Evolutionary conservation across 768 basidiomycete species (phyloP).

Genomic region (Boletales sp.): DNA sequence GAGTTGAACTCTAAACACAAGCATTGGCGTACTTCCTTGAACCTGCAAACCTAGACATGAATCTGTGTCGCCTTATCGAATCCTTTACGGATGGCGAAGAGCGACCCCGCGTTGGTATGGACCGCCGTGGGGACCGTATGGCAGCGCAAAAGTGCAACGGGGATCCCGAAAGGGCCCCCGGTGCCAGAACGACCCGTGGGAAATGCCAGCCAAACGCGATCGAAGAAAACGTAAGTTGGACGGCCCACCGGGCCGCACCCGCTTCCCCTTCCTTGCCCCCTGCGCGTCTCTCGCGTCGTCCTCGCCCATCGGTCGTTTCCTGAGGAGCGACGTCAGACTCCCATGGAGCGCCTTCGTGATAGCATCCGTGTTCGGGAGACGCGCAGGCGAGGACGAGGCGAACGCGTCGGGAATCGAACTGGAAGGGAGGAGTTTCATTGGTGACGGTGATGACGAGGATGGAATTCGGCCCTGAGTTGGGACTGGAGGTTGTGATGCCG

Average conservation of each 20-base stretch:
- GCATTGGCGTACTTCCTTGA: no score
- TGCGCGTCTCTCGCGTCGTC: slow-evolving; percentile 24
- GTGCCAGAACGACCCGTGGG: no score
- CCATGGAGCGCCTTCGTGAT: slow-evolving; percentile 62
- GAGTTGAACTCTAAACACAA: no score
- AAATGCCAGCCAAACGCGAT: no score
- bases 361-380: slow-evolving; percentile 41
- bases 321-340: slow-evolving; percentile 63
- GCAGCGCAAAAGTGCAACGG: no score
- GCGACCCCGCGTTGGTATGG: no score
- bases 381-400: slow-evolving; percentile 23
- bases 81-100: no score
- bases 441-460: slow-evolving; percentile 55
- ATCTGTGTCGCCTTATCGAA: no score
- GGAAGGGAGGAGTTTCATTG: slow-evolving; percentile 42
- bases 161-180: no score
- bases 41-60: slow-evolving; percentile 5
- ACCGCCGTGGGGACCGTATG: no score
- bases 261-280: slow-evolving; percentile 30
- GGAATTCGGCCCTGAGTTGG: slow-evolving; percentile 39
- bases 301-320: slow-evolving; percentile 55
- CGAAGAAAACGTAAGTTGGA: slow-evolving; percentile 30
- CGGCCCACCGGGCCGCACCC: slow-evolving; percentile 35
- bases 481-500: background rate
- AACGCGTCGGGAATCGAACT: slow-evolving; percentile 16